Percentiles rank a stretch among this genome's conserved stretches.
Conservation (phyloP, 345 rosid species). For the Raphanus sativus region DNA sequence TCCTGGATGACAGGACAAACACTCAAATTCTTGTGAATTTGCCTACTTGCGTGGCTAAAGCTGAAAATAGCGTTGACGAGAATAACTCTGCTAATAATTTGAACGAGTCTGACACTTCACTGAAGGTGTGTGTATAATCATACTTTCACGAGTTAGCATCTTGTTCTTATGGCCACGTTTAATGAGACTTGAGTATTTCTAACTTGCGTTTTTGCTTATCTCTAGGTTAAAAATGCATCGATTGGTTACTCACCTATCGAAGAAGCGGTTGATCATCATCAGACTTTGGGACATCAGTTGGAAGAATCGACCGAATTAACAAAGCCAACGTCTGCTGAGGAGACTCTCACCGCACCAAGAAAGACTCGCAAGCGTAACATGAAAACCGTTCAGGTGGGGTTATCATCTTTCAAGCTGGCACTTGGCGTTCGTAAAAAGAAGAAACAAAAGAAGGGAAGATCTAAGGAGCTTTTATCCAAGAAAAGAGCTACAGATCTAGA, state of each 20-base stretch:
- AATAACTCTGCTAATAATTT: constrained; percentile 23
- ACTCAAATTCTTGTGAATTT: constrained; percentile 26
- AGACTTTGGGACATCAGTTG: constrained; percentile 22
- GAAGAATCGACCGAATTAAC: constrained; percentile 20
- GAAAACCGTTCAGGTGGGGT: constrained; percentile 45
- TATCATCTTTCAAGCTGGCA: constrained; percentile 46
- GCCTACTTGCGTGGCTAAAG: constrained; percentile 26
- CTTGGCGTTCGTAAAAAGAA: constrained; percentile 46
- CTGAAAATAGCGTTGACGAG: constrained; percentile 20
- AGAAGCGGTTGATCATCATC: constrained; percentile 34
- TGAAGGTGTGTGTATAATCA: constrained; percentile 43
- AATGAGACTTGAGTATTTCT: constrained; percentile 22
- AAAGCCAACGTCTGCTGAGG: constrained; percentile 26
- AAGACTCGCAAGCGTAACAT: constrained; percentile 45
- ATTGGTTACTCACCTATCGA: constrained; percentile 23
- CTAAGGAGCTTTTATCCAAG: constrained; percentile 41
- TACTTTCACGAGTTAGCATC: not conserved
- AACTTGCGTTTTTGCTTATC: constrained; percentile 27
- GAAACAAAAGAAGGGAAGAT: constrained; percentile 55
- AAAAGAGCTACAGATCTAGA: constrained; percentile 39
- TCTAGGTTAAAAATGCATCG: constrained; percentile 39
- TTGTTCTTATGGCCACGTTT: constrained; percentile 5
- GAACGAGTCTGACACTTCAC: constrained; percentile 27
- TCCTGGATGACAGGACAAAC: constrained; percentile 17
- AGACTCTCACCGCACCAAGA: constrained; percentile 36